These are phyloP conservation scores for Cudoniella acicularis DNA, from an alignment of 495 filamentous ascomycete species.

Conservation along the genomic window DNA sequence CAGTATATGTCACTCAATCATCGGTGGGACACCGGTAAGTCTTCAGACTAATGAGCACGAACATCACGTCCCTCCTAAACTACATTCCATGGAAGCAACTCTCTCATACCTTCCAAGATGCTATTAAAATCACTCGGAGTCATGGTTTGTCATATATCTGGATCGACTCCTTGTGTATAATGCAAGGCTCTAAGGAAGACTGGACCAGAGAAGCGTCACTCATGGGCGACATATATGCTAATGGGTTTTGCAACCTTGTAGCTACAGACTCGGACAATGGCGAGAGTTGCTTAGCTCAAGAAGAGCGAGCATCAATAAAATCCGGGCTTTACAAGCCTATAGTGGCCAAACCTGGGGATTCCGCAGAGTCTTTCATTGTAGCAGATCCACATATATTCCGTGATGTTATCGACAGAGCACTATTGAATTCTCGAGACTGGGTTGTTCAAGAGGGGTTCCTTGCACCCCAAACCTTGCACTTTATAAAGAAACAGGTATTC, in stretches of 20 bases:
- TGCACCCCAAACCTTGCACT: background rate
- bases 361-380: background rate
- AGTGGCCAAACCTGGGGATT: background rate
- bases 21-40: no score
- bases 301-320: background rate
- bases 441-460: conserved; percentile 7
- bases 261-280: background rate
- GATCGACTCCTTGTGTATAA: conserved; percentile 8
- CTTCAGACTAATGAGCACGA: no score
- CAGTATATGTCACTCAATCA: no score
- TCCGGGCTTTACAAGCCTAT: background rate
- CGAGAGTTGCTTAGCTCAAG: background rate
- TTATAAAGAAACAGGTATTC: background rate
- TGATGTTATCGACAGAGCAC: background rate
- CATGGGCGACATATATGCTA: background rate
- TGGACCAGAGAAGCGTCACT: background rate
- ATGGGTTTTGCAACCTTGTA: background rate
- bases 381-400: background rate
- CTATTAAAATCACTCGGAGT: background rate
- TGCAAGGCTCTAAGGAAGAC: no score
- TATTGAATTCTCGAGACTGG: background rate
- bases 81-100: no score
- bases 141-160: background rate
- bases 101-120: background rate
- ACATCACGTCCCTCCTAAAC: no score